phyloP scores from a whole-genome alignment of 768 basidiomycete genomes.

The Tricholoma matsutake region DNA sequence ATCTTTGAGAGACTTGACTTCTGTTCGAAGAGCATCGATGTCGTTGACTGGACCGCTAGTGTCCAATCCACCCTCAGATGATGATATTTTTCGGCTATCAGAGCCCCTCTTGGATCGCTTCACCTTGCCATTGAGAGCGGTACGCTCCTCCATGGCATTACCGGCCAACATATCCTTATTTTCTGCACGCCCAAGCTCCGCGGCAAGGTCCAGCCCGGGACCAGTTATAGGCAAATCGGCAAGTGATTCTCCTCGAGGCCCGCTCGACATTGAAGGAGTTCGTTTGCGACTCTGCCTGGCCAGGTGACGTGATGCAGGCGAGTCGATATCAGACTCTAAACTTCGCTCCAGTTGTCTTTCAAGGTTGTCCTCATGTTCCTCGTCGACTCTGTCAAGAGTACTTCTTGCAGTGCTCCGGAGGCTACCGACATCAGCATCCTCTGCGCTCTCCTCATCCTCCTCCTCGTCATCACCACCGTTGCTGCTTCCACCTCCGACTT shows the following conservation, averaged over 20 bases:
- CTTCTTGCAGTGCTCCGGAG: slow-evolving; percentile 56
- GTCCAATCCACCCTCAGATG: slow-evolving; percentile 38
- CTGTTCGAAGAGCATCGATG: slow-evolving; percentile 71
- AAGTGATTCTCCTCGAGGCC: slow-evolving; percentile 72
- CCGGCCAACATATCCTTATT: slow-evolving; percentile 77
- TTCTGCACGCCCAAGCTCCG: slow-evolving; percentile 89
- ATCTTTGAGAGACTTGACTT: slow-evolving; percentile 91
- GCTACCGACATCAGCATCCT: slow-evolving; percentile 50
- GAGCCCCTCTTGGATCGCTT: slow-evolving; percentile 49
- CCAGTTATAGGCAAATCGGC: slow-evolving; percentile 86
- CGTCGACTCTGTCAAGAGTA: slow-evolving; percentile 61
- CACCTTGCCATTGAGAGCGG: slow-evolving; percentile 39
- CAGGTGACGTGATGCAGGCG: slow-evolving; percentile 38
- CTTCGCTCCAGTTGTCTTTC: slow-evolving; percentile 38
- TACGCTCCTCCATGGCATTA: slow-evolving; percentile 45
- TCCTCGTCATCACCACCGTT: slow-evolving; percentile 36
- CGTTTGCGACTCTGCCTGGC: slow-evolving; percentile 49
- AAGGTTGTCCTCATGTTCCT: slow-evolving; percentile 45
- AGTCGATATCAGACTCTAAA: slow-evolving; percentile 32
- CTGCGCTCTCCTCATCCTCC: slow-evolving; percentile 37
- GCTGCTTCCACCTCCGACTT: slow-evolving; percentile 50
- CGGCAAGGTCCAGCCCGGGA: slow-evolving; percentile 85
- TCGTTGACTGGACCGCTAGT: slow-evolving; percentile 47
- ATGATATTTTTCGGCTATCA: slow-evolving; percentile 37
- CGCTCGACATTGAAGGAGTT: slow-evolving; percentile 47